phyloP scores from a whole-genome alignment of 2,329 filamentous ascomycete species.

The Aspergillus phoenicis region DNA sequence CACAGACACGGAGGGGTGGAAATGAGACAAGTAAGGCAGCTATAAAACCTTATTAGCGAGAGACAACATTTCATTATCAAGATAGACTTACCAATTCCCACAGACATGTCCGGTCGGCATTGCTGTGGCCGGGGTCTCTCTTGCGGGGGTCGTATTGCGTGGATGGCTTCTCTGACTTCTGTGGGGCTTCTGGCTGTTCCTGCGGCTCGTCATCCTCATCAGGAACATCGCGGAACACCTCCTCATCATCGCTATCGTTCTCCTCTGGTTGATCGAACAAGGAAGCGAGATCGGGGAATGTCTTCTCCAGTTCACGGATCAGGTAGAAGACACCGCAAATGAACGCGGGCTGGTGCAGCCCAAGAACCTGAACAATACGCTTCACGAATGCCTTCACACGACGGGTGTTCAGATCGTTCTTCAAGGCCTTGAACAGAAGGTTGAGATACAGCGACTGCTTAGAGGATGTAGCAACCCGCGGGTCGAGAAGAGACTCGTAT shows the following conservation, averaged over 20 bases:
- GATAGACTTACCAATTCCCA: conserved; percentile 77
- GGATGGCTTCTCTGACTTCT: conserved; percentile 34
- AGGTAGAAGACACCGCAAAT: conserved; percentile 91
- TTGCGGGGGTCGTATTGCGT: conserved; percentile 80
- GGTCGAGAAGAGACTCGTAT: conserved; percentile 92
- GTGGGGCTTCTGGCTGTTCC: conserved; percentile 20
- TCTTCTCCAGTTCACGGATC: conserved; percentile 74
- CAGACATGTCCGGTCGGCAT: conserved; percentile 87
- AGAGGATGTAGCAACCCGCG: conserved; percentile 82
- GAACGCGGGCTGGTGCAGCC: conserved; percentile 88
- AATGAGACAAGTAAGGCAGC: conserved; percentile 75
- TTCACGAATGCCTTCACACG: conserved; percentile 96
- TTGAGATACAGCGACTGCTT: conserved; percentile 97
- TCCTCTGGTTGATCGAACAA: conserved; percentile 81
- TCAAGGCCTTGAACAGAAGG: conserved; percentile 82
- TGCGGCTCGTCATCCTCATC: conserved; percentile 54
- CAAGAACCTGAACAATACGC: conserved; percentile 82
- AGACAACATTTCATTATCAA: not conserved
- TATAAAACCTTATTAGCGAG: conserved; percentile 25
- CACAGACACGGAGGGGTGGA: conserved; percentile 87
- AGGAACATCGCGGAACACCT: conserved; percentile 68
- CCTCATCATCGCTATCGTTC: conserved; percentile 69
- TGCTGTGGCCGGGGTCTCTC: conserved; percentile 85
- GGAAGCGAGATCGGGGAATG: conserved; percentile 77
- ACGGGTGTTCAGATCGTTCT: conserved; percentile 85